phyloP scores from a whole-genome alignment of 2,329 filamentous ascomycete genomes.

The Chrysoporthe puriensis region DNA sequence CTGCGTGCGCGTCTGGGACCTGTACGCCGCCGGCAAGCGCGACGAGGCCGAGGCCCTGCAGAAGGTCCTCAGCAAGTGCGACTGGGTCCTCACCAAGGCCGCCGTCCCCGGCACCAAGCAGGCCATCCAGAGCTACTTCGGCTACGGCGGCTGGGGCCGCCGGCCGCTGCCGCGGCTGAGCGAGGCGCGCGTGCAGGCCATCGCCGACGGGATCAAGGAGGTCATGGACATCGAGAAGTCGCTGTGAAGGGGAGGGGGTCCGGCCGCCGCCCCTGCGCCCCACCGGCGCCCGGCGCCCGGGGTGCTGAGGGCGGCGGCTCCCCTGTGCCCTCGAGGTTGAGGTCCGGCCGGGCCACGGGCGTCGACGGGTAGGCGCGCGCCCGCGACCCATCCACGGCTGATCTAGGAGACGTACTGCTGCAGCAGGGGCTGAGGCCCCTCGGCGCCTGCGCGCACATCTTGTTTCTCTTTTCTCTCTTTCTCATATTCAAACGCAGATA shows the following conservation, averaged over 20 bases:
- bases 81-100: conserved; percentile 82
- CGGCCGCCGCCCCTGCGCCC: too few relatives aligned
- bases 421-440: not conserved
- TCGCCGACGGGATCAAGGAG: conserved; percentile 62
- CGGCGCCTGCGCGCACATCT: not conserved
- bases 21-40: conserved; percentile 72
- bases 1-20: conserved; percentile 77
- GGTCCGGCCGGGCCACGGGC: too few relatives aligned
- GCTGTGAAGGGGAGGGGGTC: conserved; percentile 46
- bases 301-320: too few relatives aligned
- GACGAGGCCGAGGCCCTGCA: conserved; percentile 78
- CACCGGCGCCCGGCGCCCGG: too few relatives aligned
- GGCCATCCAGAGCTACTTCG: conserved; percentile 78
- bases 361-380: too few relatives aligned
- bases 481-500: too few relatives aligned
- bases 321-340: too few relatives aligned
- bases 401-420: not conserved
- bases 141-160: conserved; percentile 79
- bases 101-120: conserved; percentile 87
- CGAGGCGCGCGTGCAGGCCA: conserved; percentile 55
- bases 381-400: too few relatives aligned
- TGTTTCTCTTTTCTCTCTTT: not conserved
- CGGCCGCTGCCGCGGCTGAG: conserved; percentile 71
- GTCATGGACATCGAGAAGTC: conserved; percentile 68
- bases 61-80: conserved; percentile 74